Conservation (phyloP, 768 basidiomycete genomes). For the Boletus pseudopeckii region DNA sequence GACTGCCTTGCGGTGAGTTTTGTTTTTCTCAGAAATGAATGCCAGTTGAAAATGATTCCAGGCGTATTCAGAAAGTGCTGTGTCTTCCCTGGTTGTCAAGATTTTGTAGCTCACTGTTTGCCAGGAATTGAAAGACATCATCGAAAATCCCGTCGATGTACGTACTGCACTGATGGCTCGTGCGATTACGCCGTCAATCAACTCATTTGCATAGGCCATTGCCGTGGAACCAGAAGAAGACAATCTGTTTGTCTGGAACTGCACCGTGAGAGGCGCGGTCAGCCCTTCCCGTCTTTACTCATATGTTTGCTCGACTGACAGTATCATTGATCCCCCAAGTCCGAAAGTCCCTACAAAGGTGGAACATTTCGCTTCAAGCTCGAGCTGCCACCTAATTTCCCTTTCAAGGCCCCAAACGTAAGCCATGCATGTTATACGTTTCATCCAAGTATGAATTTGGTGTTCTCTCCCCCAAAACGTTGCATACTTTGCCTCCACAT, state of each 20-base stretch:
- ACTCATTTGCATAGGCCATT: constrained; percentile 47
- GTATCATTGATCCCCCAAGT: constrained; percentile 35
- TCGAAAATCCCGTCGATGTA: constrained; percentile 63
- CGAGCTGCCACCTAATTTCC: constrained; percentile 73
- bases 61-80: constrained; percentile 74
- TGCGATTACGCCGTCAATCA: constrained; percentile 9
- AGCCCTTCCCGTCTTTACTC: constrained; percentile 24
- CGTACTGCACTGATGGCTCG: constrained; percentile 18
- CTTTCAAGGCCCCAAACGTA: constrained; percentile 84
- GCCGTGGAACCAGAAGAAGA: constrained; percentile 61
- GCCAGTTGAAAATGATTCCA: constrained; percentile 31
- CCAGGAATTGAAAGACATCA: constrained; percentile 68
- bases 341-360: constrained; percentile 78
- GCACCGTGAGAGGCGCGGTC: constrained; percentile 71
- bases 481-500: constrained; percentile 5
- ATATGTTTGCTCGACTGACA: constrained; percentile 1
- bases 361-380: constrained; percentile 77
- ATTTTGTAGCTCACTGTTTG: constrained; percentile 9
- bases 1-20: constrained; percentile 39
- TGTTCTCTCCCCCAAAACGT: constrained; percentile 19
- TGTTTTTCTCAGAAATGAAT: constrained; percentile 1
- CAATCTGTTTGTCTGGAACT: constrained; percentile 76
- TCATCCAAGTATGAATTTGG: background rate
- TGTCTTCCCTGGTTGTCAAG: background rate
- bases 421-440: constrained; percentile 16